Conservation (phyloP, 805 yeast genomes). For the Spathaspora arborariae region DNA sequence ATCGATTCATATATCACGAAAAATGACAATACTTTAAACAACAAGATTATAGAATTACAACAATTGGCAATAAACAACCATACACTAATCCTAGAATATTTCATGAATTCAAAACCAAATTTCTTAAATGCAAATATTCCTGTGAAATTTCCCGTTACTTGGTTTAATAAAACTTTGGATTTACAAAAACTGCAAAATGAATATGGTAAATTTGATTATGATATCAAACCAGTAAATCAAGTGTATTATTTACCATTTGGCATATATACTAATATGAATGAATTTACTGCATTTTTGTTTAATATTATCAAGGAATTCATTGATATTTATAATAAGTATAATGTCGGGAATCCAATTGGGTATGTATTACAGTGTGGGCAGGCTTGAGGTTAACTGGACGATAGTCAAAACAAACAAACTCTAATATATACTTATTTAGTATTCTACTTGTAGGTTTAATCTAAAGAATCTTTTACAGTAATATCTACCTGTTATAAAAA, state of each 20-base stretch:
- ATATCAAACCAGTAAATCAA: constrained; percentile 20
- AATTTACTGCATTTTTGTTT: constrained; percentile 28
- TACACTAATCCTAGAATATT: constrained; percentile 17
- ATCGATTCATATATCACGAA: constrained; percentile 19
- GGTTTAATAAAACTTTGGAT: constrained; percentile 19
- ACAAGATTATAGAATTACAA: constrained; percentile 25
- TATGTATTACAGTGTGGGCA: constrained; percentile 13
- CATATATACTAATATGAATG: constrained; percentile 28
- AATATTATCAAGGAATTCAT: constrained; percentile 29
- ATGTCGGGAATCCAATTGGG: constrained; percentile 5
- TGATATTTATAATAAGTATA: constrained; percentile 16
- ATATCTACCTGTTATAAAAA: too few relatives aligned
- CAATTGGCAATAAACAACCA: constrained; percentile 22
- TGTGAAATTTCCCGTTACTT: constrained; percentile 27
- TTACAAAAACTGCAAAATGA: constrained; percentile 10
- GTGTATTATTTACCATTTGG: constrained; percentile 37
- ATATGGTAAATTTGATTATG: constrained; percentile 7
- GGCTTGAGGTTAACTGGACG: too few relatives aligned
- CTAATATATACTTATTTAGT: too few relatives aligned
- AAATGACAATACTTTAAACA: constrained; percentile 12
- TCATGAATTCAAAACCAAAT: constrained; percentile 25
- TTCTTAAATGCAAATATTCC: constrained; percentile 23
- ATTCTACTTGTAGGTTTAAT: too few relatives aligned
- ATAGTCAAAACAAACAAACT: too few relatives aligned
- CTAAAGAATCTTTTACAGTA: too few relatives aligned